Evolutionary conservation across 2,329 filamentous ascomycete genomes (phyloP).

Genomic region (Penicillium janthinellum): DNA sequence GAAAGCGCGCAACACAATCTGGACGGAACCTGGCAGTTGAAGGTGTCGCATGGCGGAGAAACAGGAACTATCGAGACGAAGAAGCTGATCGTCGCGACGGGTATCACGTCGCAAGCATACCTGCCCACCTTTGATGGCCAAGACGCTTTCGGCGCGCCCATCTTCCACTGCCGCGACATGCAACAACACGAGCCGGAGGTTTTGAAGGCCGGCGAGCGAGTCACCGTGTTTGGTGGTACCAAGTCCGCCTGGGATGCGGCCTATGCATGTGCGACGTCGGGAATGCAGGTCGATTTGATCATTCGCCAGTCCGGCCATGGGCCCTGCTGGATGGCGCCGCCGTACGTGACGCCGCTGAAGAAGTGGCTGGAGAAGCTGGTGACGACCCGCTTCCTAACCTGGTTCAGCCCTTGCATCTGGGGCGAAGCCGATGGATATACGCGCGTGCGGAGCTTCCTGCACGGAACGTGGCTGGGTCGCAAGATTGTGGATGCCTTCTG

Average conservation of each 20-base stretch:
- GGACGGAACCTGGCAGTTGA: conserved; percentile 41
- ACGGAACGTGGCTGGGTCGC: conserved; percentile 55
- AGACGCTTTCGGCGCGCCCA: conserved; percentile 52
- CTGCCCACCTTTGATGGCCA: conserved; percentile 56
- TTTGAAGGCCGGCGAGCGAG: conserved; percentile 35
- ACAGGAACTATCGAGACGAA: conserved; percentile 29
- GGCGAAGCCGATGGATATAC: conserved; percentile 62
- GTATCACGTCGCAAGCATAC: conserved; percentile 60
- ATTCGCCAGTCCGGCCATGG: conserved; percentile 47
- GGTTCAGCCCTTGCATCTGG: conserved; percentile 76
- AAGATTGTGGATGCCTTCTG: conserved; percentile 57
- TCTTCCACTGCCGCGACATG: conserved; percentile 63
- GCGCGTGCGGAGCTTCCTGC: conserved; percentile 50
- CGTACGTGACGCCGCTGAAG: conserved; percentile 67
- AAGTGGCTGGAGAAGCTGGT: conserved; percentile 69
- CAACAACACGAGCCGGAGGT: conserved; percentile 37
- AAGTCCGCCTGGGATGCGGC: conserved; percentile 67
- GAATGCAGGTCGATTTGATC: conserved; percentile 51
- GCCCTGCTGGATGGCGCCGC: conserved; percentile 43
- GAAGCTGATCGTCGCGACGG: conserved; percentile 64
- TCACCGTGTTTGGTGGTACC: conserved; percentile 60
- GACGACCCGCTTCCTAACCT: conserved; percentile 67
- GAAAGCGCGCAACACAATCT: conserved; percentile 48
- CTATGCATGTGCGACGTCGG: conserved; percentile 58
- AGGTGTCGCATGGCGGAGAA: conserved; percentile 19